Percentiles rank a stretch among this genome's conserved stretches.
Conservation (phyloP, 139 green algal genomes). For the Haematococcus sp. region DNA sequence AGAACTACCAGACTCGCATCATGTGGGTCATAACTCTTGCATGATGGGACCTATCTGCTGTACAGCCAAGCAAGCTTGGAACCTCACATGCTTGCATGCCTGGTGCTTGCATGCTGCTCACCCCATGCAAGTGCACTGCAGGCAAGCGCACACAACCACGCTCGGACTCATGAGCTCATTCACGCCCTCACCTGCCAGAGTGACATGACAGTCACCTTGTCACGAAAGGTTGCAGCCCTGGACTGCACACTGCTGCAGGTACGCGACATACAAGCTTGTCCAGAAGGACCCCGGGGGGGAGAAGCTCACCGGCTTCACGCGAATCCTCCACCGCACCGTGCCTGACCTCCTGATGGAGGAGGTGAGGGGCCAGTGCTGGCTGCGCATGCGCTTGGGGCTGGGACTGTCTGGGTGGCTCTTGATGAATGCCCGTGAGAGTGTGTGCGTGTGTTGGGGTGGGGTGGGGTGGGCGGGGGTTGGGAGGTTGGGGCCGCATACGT, state of each 20-base stretch:
- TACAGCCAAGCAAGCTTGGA: not conserved
- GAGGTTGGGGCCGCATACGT: no score
- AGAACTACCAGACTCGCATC: slow-evolving; percentile 89
- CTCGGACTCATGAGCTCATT: not conserved
- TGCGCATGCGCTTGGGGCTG: not conserved
- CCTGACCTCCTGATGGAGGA: slow-evolving; percentile 70
- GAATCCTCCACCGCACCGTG: slow-evolving; percentile 79
- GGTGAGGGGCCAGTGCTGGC: slow-evolving; percentile 37
- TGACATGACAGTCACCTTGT: no score
- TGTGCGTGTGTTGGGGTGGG: no score
- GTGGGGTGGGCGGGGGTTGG: no score
- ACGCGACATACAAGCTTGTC: slow-evolving; percentile 78
- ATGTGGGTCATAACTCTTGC: slow-evolving; percentile 59
- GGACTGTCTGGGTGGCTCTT: not conserved
- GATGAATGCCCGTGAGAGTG: not conserved
- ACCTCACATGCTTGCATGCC: not conserved
- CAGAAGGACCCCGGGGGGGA: slow-evolving; percentile 67
- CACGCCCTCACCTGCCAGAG: no score
- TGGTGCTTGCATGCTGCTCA: not conserved
- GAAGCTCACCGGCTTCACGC: slow-evolving; percentile 79
- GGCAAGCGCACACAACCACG: not conserved
- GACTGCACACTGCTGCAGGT: slow-evolving; percentile 21
- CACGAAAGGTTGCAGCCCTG: no score
- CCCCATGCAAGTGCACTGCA: not conserved
- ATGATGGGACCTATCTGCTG: not conserved